A percentile compares a stretch with the other conserved stretches of the same genome.
Evolutionary conservation across 371 early-diverging fungal species (phyloP).

Genomic region (Actinomucor elegans): DNA sequence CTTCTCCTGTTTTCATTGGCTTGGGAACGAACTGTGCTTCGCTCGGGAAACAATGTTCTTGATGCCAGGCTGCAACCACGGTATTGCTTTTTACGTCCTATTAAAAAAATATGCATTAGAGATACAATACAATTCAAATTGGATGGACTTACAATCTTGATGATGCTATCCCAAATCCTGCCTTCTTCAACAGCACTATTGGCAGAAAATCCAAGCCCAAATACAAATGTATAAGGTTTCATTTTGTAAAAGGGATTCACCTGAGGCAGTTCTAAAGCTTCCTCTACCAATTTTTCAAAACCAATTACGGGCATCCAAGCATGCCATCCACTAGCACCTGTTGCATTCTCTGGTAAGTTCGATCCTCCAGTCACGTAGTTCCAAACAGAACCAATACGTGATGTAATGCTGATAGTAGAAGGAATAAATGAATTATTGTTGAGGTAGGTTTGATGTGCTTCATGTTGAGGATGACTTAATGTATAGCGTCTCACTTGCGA

Average conservation of each 20-base stretch:
- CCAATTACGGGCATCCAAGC: slow-evolving; percentile 38
- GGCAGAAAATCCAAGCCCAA: slow-evolving; percentile 64
- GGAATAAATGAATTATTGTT: slow-evolving; percentile 31
- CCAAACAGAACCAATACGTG: slow-evolving; percentile 28
- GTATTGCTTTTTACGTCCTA: slow-evolving; percentile 36
- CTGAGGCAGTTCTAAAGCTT: slow-evolving; percentile 61
- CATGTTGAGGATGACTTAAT: slow-evolving; percentile 40
- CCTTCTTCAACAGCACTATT: slow-evolving; percentile 31
- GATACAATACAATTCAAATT: not conserved
- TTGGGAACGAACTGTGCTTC: slow-evolving; percentile 73
- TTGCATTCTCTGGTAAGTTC: slow-evolving; percentile 14
- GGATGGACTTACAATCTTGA: slow-evolving; percentile 56
- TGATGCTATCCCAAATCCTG: slow-evolving; percentile 67
- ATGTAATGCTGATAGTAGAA: slow-evolving; percentile 21
- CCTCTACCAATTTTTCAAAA: slow-evolving; percentile 22
- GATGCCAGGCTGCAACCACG: slow-evolving; percentile 47
- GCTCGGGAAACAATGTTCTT: slow-evolving; percentile 71
- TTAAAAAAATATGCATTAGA: not conserved
- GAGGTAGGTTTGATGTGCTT: slow-evolving; percentile 49
- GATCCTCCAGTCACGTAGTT: slow-evolving; percentile 17
- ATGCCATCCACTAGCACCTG: slow-evolving; percentile 30
- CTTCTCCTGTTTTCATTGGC: slow-evolving; percentile 16
- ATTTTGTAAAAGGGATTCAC: slow-evolving; percentile 63
- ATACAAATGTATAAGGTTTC: slow-evolving; percentile 62
- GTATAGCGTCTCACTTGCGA: slow-evolving; percentile 65